Conservation (phyloP, 225 moss, liverwort and hornwort species). For the Pseudoscleropodium purum region DNA sequence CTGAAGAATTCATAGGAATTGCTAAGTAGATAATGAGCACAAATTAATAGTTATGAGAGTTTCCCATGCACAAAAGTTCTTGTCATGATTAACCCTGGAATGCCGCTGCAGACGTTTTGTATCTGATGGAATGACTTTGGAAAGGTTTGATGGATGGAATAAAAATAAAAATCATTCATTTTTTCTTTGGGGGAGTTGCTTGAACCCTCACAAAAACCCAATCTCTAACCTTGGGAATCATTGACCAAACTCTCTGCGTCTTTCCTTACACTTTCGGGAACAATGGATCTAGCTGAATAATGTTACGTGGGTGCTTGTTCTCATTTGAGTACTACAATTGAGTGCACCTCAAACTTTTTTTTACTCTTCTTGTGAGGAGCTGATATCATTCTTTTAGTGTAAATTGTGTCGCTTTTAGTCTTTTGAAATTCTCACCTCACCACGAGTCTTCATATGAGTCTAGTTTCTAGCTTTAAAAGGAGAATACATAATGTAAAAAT, state of each 20-base stretch:
- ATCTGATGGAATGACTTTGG: background rate
- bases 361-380: background rate
- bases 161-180: too few relatives aligned
- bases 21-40: background rate
- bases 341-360: background rate
- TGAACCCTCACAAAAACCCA: background rate
- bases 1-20: background rate
- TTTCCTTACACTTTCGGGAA: background rate
- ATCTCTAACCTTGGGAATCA: background rate
- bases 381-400: background rate
- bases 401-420: background rate
- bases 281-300: background rate
- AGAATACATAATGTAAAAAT: background rate
- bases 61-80: background rate
- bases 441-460: background rate
- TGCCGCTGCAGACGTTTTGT: rapidly evolving
- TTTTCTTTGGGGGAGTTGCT: background rate
- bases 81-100: background rate
- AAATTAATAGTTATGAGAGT: background rate
- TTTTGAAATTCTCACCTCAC: background rate
- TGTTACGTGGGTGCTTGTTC: background rate
- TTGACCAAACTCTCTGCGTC: background rate
- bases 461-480: background rate
- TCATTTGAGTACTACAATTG: background rate
- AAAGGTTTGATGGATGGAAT: background rate